Evolutionary conservation across 768 basidiomycete genomes (phyloP).

Genomic region (Cystobasidium onofrii): DNA sequence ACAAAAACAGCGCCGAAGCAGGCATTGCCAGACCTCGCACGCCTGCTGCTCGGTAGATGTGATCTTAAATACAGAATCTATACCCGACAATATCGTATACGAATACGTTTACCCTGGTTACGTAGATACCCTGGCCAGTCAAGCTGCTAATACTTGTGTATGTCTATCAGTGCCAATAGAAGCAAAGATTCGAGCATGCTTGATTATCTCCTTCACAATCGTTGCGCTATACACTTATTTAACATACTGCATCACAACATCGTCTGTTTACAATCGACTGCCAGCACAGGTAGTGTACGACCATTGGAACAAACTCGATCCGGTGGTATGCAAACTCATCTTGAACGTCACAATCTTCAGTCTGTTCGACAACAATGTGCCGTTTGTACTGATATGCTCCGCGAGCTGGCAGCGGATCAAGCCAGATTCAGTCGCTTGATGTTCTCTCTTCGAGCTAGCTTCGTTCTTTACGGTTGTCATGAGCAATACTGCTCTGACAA

Average conservation of each 20-base stretch:
- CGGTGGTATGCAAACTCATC: not conserved
- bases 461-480: not conserved
- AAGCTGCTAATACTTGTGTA: not conserved
- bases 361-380: not conserved
- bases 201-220: too few species aligned
- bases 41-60: not conserved
- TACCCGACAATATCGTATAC: too few species aligned
- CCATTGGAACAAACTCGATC: constrained; percentile 31
- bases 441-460: not conserved
- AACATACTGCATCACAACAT: too few species aligned
- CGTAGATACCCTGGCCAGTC: not conserved
- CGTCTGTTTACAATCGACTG: too few species aligned
- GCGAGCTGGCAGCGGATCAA: not conserved
- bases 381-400: not conserved
- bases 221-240: too few species aligned
- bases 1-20: not conserved
- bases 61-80: too few species aligned
- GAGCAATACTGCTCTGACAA: not conserved
- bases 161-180: too few species aligned
- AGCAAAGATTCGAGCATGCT: too few species aligned
- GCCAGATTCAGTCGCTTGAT: constrained; percentile 2
- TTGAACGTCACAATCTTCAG: not conserved
- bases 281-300: not conserved
- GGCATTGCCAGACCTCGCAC: constrained; percentile 5
- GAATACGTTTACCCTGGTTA: too few species aligned